Base-by-base conservation (phyloP, 73 alveolate species). In the Paramecium caudatum region DNA sequence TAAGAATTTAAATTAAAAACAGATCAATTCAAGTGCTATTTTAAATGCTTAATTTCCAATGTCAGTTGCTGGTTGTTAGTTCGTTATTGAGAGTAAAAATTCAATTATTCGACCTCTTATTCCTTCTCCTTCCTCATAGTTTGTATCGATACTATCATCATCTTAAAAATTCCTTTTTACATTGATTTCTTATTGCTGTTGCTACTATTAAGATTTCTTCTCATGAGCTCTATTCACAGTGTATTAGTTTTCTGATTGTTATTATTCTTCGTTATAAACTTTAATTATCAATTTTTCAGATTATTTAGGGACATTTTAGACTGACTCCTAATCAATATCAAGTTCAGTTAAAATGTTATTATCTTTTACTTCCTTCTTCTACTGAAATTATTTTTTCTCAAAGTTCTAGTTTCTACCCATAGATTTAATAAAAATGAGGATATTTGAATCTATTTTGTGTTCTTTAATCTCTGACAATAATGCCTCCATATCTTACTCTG, bases 41-140 rank as follows among this genome's bases (percentile, higher is more conserved):
- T 74, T 74, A 74, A 74, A 74, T 37, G 88, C 88, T 45, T 74
- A 41, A 21, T 74, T 36, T 27, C 69, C 88, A 4, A 74, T 16
- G 21, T 74, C 88, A 27, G 32, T 6, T 39, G 27, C 19, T 2
- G 23, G 34, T 12, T 41, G 17, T 10, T 37, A 30, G 19, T 74
- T 30, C 5, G 30, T 12, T 5, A 74, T 12, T 15, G 0, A 15
- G 6, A 74, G 43, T 17, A 74, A 21, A 74, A 19, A 74, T 21
- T 74, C 69, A 10, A 74, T 68, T 37, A 74, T 74, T 74, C 88
- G 36, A 0, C 88, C 88, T 74, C 88, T 74, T n/a, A 45, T 74
- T 21, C 88, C 88, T 12, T 74, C 88, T 23, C 68, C 88, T 41
- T 74, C 62, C 43, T 74, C 88, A 4, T 43, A 41, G 19, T 23